phyloP scores from a whole-genome alignment of 2,329 filamentous ascomycete genomes.

The Exutisphaerella laricina region DNA sequence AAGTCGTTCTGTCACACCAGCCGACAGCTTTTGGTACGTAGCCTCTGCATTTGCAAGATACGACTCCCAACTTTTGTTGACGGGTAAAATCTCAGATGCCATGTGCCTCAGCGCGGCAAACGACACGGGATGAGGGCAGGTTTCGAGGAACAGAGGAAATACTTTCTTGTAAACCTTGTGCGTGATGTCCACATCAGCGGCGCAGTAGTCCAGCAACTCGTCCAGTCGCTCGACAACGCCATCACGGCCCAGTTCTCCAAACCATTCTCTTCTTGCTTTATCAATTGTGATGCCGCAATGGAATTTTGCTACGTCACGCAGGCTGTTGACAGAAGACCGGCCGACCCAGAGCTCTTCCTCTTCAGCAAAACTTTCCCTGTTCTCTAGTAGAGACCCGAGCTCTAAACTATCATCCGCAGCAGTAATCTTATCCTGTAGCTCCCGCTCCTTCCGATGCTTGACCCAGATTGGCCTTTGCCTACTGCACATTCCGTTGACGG shows the following conservation, averaged over 20 bases:
- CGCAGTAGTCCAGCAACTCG: slow-evolving; percentile 86
- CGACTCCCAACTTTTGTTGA: slow-evolving; percentile 78
- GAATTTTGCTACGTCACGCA: slow-evolving; percentile 93
- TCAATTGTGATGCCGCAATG: slow-evolving; percentile 89
- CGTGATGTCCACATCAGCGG: slow-evolving; percentile 86
- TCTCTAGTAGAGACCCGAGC: slow-evolving; percentile 64
- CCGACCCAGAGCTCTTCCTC: slow-evolving; percentile 96
- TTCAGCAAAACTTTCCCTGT: slow-evolving; percentile 57
- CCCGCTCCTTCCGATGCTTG: slow-evolving; percentile 87
- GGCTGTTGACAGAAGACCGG: slow-evolving; percentile 87
- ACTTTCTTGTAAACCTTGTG: slow-evolving; percentile 92
- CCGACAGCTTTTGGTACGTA: slow-evolving; percentile 70
- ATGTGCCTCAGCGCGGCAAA: slow-evolving; percentile 90
- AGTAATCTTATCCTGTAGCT: slow-evolving; percentile 73
- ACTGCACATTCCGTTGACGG: slow-evolving; percentile 98
- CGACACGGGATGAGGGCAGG: slow-evolving; percentile 93
- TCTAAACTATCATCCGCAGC: slow-evolving; percentile 66
- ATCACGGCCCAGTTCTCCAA: slow-evolving; percentile 70
- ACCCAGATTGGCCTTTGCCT: slow-evolving; percentile 95
- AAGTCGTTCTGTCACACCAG: slow-evolving; percentile 72
- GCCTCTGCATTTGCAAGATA: slow-evolving; percentile 81
- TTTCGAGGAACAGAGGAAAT: slow-evolving; percentile 80
- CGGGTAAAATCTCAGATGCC: slow-evolving; percentile 86
- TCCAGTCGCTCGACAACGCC: slow-evolving; percentile 69
- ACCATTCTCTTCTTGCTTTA: slow-evolving; percentile 79